Evolutionary conservation across 2,329 filamentous ascomycete species (phyloP).

Genomic region (Colletotrichum lindemuthianum): DNA sequence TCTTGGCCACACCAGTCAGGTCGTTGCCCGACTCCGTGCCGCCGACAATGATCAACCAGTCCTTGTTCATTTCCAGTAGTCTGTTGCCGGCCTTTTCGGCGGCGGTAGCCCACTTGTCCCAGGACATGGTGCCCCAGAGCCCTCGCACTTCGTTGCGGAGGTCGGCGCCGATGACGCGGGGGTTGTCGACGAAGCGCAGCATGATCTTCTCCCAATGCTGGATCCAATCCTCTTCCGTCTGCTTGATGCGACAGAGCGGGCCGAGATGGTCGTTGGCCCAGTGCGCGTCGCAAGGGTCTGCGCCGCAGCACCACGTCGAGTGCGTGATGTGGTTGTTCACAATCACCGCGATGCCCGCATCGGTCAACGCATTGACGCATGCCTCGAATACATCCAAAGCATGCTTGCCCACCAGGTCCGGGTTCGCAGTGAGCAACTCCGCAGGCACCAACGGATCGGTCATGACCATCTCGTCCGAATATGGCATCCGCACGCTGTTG

Average conservation of each 20-base stretch:
- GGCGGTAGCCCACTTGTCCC: conserved; percentile 71
- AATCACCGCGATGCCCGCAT: conserved; percentile 71
- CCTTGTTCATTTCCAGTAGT: conserved; percentile 65
- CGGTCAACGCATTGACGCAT: conserved; percentile 67
- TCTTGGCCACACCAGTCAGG: conserved; percentile 62
- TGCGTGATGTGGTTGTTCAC: conserved; percentile 78
- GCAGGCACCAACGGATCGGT: conserved; percentile 65
- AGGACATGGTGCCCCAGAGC: conserved; percentile 75
- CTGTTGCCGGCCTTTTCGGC: conserved; percentile 71
- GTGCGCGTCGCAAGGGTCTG: conserved; percentile 72
- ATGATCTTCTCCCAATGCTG: conserved; percentile 74
- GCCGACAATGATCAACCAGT: conserved; percentile 76
- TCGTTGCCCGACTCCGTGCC: conserved; percentile 76
- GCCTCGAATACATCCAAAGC: conserved; percentile 72
- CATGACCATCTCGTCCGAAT: conserved; percentile 74
- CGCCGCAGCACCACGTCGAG: conserved; percentile 75
- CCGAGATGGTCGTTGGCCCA: conserved; percentile 74
- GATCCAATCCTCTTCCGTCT: conserved; percentile 74
- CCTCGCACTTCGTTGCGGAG: conserved; percentile 76
- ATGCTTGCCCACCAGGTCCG: conserved; percentile 64
- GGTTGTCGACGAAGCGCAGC: conserved; percentile 66
- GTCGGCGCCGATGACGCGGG: conserved; percentile 72
- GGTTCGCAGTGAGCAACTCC: conserved; percentile 65
- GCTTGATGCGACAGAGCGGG: conserved; percentile 66
- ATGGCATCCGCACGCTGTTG: conserved; percentile 76